These are phyloP conservation scores for Auricularia sp. DNA, from an alignment of 768 basidiomycete species.

Conservation along the genomic window DNA sequence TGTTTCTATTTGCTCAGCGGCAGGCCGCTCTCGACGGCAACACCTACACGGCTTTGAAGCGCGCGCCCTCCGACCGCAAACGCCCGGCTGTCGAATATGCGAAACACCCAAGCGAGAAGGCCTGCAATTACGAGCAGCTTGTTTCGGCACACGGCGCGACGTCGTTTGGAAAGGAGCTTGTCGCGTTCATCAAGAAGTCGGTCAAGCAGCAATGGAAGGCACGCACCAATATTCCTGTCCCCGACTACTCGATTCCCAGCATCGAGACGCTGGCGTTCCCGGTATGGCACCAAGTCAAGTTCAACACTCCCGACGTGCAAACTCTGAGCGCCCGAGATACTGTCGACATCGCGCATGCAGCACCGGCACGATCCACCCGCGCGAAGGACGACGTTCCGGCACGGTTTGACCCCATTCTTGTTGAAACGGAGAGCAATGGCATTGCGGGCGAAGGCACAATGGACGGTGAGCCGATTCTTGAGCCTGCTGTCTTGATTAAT, in stretches of 20 bases:
- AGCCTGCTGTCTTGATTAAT: too few relatives aligned
- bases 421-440: conserved; percentile 6
- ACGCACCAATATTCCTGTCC: background rate
- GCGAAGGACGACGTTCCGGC: too few relatives aligned
- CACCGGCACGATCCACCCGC: conserved; percentile 4
- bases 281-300: background rate
- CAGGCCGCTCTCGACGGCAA: background rate
- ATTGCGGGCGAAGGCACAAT: background rate
- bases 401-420: conserved; percentile 27
- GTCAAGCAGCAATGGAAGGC: background rate
- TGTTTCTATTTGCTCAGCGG: background rate
- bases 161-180: background rate
- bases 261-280: background rate
- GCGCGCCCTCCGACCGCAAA: background rate
- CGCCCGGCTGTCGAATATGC: background rate
- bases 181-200: background rate
- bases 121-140: background rate
- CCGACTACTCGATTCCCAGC: background rate
- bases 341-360: conserved; percentile 1
- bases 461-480: background rate
- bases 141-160: background rate
- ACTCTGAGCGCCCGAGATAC: background rate
- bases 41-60: background rate
- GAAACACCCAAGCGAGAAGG: background rate
- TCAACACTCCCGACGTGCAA: background rate